A percentile compares a stretch with the other conserved stretches of the same genome.
Conservation (phyloP, 1,139 yeast genomes). For the Saccharomyces hybrid region DNA sequence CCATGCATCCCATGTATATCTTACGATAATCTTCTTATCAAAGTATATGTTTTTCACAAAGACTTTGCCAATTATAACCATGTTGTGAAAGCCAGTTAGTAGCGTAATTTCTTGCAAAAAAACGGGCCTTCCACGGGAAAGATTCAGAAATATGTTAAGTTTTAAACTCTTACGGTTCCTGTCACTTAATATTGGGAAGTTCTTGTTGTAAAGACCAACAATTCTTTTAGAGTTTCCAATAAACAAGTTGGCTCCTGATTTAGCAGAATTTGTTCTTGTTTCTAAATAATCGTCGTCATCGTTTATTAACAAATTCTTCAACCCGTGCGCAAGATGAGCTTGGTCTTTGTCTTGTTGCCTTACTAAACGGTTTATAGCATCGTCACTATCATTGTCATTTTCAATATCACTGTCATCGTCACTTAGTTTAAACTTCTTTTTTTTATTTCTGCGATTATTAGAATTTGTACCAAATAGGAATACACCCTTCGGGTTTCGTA, state of each 20-base stretch:
- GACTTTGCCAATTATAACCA: constrained; percentile 16
- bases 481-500: neutral
- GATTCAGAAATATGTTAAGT: constrained; percentile 17
- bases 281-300: neutral
- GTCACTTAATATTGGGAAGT: constrained; percentile 18
- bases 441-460: neutral
- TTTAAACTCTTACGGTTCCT: constrained; percentile 17
- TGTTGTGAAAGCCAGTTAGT: neutral
- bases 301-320: neutral
- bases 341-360: neutral
- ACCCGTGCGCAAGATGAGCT: neutral
- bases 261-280: neutral
- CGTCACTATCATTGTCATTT: constrained; percentile 3
- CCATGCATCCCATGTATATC: constrained; percentile 23
- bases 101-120: constrained; percentile 19
- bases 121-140: constrained; percentile 15
- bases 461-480: neutral
- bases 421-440: constrained; percentile 5
- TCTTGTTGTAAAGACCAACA: constrained; percentile 7
- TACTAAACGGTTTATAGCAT: constrained; percentile 1
- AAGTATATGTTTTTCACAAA: constrained; percentile 21
- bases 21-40: constrained; percentile 20
- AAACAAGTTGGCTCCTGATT: neutral
- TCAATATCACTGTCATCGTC: constrained; percentile 8
- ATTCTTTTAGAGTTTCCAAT: neutral